Evolutionary conservation across 2,329 filamentous ascomycete species (phyloP).

Genomic region (Emmonsia crescens): DNA sequence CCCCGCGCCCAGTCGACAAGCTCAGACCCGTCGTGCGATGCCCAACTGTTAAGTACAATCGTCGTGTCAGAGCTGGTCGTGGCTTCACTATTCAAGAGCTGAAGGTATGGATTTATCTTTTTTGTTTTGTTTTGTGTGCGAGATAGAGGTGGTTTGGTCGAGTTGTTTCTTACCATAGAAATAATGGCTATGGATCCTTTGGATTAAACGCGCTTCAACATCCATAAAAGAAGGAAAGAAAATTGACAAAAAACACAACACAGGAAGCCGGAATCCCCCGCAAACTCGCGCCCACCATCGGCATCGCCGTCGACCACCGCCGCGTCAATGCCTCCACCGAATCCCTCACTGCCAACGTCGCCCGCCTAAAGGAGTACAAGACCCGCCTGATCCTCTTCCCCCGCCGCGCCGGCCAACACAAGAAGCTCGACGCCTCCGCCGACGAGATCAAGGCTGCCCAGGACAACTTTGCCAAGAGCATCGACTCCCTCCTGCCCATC

Average conservation of each 20-base stretch:
- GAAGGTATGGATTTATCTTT: conserved; percentile 59
- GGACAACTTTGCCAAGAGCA: conserved; percentile 42
- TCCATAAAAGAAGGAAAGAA: not conserved
- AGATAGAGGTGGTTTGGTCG: not conserved
- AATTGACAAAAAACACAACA: conserved; percentile 9
- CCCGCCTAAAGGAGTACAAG: conserved; percentile 96
- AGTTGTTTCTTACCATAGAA: not conserved
- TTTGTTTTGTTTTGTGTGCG: not conserved
- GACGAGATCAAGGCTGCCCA: conserved; percentile 66
- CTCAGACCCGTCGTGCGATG: conserved; percentile 93
- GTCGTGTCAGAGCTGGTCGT: conserved; percentile 88
- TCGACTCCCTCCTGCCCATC: conserved; percentile 60
- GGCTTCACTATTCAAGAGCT: conserved; percentile 96
- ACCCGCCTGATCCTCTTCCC: conserved; percentile 95
- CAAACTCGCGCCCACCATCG: conserved; percentile 89
- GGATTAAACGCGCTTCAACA: not conserved
- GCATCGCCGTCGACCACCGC: conserved; percentile 92
- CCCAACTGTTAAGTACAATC: conserved; percentile 99
- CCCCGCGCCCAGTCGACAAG: conserved; percentile 94
- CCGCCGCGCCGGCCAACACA: conserved; percentile 84
- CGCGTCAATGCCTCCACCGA: conserved; percentile 96
- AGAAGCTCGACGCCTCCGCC: conserved; percentile 80
- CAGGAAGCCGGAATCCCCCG: conserved; percentile 92
- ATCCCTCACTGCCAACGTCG: conserved; percentile 86
- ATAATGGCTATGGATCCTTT: not conserved